Conservation (phyloP, 2,329 filamentous ascomycete genomes). For the Aspergillus brunneoviolaceus region DNA sequence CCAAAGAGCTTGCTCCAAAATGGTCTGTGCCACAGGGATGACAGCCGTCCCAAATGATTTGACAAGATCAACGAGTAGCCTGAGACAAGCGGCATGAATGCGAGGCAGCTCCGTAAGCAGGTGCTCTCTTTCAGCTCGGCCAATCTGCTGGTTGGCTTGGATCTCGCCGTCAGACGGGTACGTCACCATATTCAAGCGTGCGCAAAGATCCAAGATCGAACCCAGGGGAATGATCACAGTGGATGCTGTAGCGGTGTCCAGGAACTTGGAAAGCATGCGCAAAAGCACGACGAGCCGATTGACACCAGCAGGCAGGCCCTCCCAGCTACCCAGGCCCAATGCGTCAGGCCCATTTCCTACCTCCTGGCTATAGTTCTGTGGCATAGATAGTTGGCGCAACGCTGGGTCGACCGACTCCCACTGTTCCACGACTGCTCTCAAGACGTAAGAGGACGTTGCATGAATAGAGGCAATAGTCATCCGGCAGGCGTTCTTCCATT, state of each 20-base stretch:
- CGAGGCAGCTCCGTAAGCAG: constrained; percentile 71
- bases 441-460: constrained; percentile 69
- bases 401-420: constrained; percentile 68
- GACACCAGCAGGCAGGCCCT: constrained; percentile 69
- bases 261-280: constrained; percentile 61
- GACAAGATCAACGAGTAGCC: constrained; percentile 59
- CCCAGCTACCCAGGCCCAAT: constrained; percentile 66
- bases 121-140: constrained; percentile 76
- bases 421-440: constrained; percentile 76
- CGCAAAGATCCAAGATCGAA: constrained; percentile 65
- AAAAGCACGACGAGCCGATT: constrained; percentile 69
- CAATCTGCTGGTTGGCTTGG: constrained; percentile 70
- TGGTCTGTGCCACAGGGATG: constrained; percentile 60
- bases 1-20: constrained; percentile 70
- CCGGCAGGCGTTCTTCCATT: constrained; percentile 71
- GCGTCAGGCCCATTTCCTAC: constrained; percentile 41
- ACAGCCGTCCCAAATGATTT: constrained; percentile 59
- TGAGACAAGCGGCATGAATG: constrained; percentile 70
- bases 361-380: constrained; percentile 37
- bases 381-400: constrained; percentile 31
- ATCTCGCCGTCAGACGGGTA: constrained; percentile 50
- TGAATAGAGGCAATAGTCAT: constrained; percentile 66
- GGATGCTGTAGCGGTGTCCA: constrained; percentile 64
- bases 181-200: constrained; percentile 67
- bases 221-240: constrained; percentile 68